Evolutionary conservation across 768 basidiomycete species (phyloP).

Genomic region (Phanerochaete carnosa): DNA sequence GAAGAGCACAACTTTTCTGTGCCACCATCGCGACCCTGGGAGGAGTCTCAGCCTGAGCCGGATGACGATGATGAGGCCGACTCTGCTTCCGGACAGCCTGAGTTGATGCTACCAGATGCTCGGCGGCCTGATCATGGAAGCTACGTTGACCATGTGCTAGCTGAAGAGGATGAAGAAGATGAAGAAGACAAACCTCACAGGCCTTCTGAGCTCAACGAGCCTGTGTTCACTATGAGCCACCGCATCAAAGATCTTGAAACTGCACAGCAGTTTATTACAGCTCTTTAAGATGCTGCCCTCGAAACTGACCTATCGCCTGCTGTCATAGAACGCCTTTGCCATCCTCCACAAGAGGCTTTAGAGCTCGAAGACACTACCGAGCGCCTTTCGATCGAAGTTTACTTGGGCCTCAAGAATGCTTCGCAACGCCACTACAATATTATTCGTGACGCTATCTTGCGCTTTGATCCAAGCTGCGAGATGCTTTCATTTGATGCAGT

Average conservation of each 20-base stretch:
- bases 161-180: too few species aligned
- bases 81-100: too few species aligned
- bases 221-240: too few species aligned
- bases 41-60: too few species aligned
- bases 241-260: not conserved
- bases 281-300: not conserved
- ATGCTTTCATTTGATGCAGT: conserved; percentile 12
- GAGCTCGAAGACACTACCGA: conserved; percentile 10
- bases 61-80: too few species aligned
- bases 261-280: conserved; percentile 4
- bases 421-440: conserved; percentile 30
- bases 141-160: too few species aligned
- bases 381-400: conserved; percentile 33
- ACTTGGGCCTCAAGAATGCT: conserved; percentile 25
- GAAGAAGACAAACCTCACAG: too few species aligned
- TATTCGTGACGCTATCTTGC: conserved; percentile 19
- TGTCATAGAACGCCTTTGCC: conserved; percentile 4
- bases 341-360: conserved; percentile 3
- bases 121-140: too few species aligned
- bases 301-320: not conserved
- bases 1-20: too few species aligned
- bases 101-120: too few species aligned
- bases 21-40: too few species aligned
- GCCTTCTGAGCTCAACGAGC: too few species aligned
- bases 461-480: conserved; percentile 21